Evolutionary conservation across 202 grass and related monocot genomes (phyloP).

Genomic region (Digitaria exilis): DNA sequence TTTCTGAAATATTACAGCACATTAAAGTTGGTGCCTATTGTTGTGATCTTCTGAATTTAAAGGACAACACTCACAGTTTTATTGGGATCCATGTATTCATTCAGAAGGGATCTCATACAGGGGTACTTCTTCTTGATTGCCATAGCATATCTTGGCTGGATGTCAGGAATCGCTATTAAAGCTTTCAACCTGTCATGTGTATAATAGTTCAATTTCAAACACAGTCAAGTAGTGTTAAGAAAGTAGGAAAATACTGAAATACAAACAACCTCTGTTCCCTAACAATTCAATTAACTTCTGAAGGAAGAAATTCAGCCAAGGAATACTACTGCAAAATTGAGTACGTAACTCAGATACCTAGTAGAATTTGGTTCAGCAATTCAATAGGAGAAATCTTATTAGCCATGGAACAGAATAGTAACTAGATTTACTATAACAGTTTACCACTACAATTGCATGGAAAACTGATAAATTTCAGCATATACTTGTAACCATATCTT

Average conservation of each 20-base stretch:
- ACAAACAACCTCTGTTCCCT: background rate
- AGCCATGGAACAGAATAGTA: background rate
- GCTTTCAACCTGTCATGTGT: slow-evolving; percentile 69
- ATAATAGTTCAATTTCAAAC: background rate
- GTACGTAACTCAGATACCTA: background rate
- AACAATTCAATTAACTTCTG: background rate
- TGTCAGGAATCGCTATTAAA: slow-evolving; percentile 72
- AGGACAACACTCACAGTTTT: slow-evolving; percentile 63
- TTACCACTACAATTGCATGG: background rate
- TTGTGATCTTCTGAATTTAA: background rate
- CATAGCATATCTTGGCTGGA: slow-evolving; percentile 58
- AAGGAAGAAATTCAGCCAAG: background rate
- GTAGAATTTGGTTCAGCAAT: background rate
- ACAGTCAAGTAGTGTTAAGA: background rate
- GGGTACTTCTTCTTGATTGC: slow-evolving; percentile 76
- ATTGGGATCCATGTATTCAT: slow-evolving; percentile 76
- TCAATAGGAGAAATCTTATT: slow-evolving; percentile 9
- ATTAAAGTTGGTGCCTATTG: background rate
- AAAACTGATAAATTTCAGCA: background rate
- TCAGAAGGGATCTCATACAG: slow-evolving; percentile 84
- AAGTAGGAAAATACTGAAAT: background rate
- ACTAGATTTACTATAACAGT: background rate
- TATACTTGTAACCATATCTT: slow-evolving; percentile 32
- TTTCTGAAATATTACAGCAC: too few relatives aligned
- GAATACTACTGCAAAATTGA: background rate